Evolutionary conservation across 169 alveolate species (phyloP).

Genomic region (Theileria luwenshuni): DNA sequence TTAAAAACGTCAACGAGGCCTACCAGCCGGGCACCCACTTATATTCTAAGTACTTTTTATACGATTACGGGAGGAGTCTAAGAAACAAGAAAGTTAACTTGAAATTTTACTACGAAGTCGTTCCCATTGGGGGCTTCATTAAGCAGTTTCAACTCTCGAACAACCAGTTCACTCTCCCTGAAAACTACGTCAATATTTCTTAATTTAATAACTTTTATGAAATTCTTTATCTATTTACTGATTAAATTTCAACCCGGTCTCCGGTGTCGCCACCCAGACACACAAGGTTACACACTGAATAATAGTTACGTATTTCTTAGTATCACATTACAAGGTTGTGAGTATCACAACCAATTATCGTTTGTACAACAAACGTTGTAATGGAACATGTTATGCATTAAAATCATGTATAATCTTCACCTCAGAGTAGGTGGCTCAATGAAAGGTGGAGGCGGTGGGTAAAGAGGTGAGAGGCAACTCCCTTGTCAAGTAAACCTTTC

Average conservation of each 20-base stretch:
- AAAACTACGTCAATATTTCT: constrained; percentile 3
- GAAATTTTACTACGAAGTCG: constrained; percentile 39
- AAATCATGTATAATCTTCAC: no score
- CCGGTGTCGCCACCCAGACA: no score
- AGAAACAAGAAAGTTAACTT: constrained; percentile 36
- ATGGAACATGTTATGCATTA: not conserved
- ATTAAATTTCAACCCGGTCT: no score
- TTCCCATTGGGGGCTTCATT: constrained; percentile 62
- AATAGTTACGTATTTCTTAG: no score
- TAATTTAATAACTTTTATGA: no score
- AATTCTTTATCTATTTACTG: not conserved
- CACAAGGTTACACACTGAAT: no score
- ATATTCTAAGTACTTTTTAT: constrained; percentile 49
- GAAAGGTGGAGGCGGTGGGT: not conserved
- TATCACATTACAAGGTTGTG: not conserved
- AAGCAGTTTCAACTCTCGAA: constrained; percentile 32
- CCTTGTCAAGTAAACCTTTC: no score
- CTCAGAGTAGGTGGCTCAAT: not conserved
- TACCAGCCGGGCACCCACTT: constrained; percentile 34
- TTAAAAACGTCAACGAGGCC: constrained; percentile 34
- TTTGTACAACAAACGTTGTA: not conserved
- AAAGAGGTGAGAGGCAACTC: not conserved
- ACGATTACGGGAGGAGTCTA: constrained; percentile 58
- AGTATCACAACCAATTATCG: not conserved
- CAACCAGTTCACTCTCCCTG: constrained; percentile 40